Conservation (phyloP, 1,284 basidiomycete species). For the Peniophora sp. region DNA sequence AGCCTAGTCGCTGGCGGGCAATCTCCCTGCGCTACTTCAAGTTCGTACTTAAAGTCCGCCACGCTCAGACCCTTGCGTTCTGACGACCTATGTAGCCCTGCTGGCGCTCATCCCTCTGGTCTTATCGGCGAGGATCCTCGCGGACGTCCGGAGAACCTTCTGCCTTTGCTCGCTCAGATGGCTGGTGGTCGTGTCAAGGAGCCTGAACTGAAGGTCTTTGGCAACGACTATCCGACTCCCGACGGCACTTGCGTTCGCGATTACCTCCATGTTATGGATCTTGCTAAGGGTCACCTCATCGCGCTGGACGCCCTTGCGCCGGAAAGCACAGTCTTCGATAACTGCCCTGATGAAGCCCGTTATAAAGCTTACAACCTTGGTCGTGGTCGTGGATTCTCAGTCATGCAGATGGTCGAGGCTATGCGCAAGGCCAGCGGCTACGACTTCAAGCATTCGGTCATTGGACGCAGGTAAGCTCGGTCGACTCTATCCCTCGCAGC, state of each 20-base stretch:
- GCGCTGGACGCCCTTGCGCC: slow-evolving; percentile 82
- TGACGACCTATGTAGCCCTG: slow-evolving; percentile 54
- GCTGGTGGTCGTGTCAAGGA: slow-evolving; percentile 86
- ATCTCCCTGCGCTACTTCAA: slow-evolving; percentile 96
- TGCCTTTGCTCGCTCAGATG: slow-evolving; percentile 94
- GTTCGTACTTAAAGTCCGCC: slow-evolving; percentile 38
- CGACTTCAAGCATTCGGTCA: slow-evolving; percentile 84
- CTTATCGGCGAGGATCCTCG: slow-evolving; percentile 93
- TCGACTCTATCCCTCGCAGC: background rate
- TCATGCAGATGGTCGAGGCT: slow-evolving; percentile 91
- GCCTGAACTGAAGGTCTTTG: slow-evolving; percentile 85
- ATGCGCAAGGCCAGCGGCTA: slow-evolving; percentile 91
- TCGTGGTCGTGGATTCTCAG: slow-evolving; percentile 87
- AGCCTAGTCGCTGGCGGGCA: slow-evolving; percentile 68
- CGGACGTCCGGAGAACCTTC: slow-evolving; percentile 91
- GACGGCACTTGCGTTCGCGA: slow-evolving; percentile 98
- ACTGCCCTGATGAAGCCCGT: slow-evolving; percentile 42
- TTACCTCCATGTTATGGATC: slow-evolving; percentile 95
- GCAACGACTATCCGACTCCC: slow-evolving; percentile 94
- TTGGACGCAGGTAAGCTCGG: slow-evolving; percentile 72
- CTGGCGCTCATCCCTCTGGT: slow-evolving; percentile 94
- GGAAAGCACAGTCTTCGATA: slow-evolving; percentile 50
- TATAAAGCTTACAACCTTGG: slow-evolving; percentile 97
- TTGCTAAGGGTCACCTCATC: slow-evolving; percentile 89
- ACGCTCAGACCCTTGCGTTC: slow-evolving; percentile 1